Evolutionary conservation across 306 rosid species (phyloP), one percentile per base, ranked within the genome.

Genomic region (Sicyos edulis): DNA sequence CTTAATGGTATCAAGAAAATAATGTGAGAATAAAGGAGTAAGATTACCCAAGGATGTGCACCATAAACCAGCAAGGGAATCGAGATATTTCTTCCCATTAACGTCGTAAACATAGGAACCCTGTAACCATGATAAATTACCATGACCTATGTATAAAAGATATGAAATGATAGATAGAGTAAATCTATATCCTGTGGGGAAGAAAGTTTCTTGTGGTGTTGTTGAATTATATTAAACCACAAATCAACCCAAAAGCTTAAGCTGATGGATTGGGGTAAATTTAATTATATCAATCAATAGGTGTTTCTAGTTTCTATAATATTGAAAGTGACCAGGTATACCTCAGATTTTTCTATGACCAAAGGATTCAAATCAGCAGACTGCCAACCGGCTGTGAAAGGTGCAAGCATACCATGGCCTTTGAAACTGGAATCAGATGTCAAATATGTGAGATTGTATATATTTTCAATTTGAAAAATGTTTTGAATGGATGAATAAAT

Each of bases 321-420:
- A 57, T 56, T 56, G 34, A 40, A 8, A 21, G 19, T 72, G 40
- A 5, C 26, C 20, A 77, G 73, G 59, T 61, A 12, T 49, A 49
- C 53, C 53, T 49, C 16, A 0, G 53, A 49, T 49, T 49, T 49
- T 49, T 12, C 53, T 49, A 49, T 49, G 53, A 49, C 53, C 53
- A 49, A 49, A 49, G 53, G 53, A 13, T 49, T 49, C 53, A 49
- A 49, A 49, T 49, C 53, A 49, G 53, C 53, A 49, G 53, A 4
- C n/a, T 49, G 92, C 88, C 89, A 82, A 78, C 97, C 99, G 22
- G 97, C 84, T 10, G 97, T 93, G 88, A 93, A 93, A 78, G 99
- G 99, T 47, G 99, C 99, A 78, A 93, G 97, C 99, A 93, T 93
- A 70, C 79, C 85, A 78, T 93, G 99, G 51, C 95, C 91, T 82